Evolutionary conservation across 768 basidiomycete species (phyloP), one percentile per base, ranked within the genome.

Genomic region (Tylopilus rubrobrunneus): DNA sequence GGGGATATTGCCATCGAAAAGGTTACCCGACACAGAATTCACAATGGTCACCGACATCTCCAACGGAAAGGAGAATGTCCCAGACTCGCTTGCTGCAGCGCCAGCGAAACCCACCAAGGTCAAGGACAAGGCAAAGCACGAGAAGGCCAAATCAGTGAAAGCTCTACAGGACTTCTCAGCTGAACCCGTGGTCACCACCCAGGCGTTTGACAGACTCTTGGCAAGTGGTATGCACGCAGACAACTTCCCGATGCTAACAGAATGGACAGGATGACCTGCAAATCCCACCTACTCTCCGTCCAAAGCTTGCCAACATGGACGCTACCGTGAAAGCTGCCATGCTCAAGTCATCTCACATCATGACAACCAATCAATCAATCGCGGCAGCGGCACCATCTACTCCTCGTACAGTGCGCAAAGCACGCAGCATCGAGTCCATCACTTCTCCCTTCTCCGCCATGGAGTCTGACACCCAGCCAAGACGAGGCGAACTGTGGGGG

Each of bases 251-350:
- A 25, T 46, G 50, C 48, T 55, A 34, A 57, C 53, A 34, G 42
- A 36, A 11, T 49, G 51, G 40, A 53, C 53, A 94, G 92, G 89
- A 95, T 67, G 90, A 92, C 54, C 82, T 95, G 48, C 92, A 95
- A 71, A 92, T 95, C 21, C 92, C 92, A 4, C 72, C 80, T 7
- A 82, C 81, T 3, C 73, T 93, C 23, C 81, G 92, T 8, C 86
- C 85, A 1, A 91, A 92, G 70, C 81, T 95, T 17, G 76, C 77
- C 45, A 83, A 82, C 15, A 90, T 96, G 81, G 90, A 95, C 52
- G 73, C 85, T 0, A 83, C 86, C 1, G 88, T 96, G 47, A 96
- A 96, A 67, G 91, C 89, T 5, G 89, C 89, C 12, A 94, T 96
- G 89, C 75, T 96, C 52, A 92, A 89, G 66, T 91, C 90, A 0